These are phyloP conservation scores for Aspergillus luchuensis DNA, from an alignment of 2,329 filamentous ascomycete genomes.

Conservation along the genomic window DNA sequence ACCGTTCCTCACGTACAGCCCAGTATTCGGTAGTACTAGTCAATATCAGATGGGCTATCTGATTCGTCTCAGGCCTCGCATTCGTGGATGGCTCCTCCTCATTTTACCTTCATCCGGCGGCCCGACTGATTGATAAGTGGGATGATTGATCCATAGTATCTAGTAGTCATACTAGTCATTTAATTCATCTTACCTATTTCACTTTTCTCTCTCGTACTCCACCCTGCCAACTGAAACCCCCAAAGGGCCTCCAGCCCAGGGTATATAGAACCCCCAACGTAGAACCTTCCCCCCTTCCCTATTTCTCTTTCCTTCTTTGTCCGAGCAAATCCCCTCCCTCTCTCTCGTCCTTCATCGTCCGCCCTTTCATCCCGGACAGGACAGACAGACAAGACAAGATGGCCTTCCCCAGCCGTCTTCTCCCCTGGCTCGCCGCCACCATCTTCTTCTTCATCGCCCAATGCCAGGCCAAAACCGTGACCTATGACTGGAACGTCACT, in stretches of 20 bases:
- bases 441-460: neutral
- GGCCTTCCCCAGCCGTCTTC: neutral
- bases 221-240: neutral
- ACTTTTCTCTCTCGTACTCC: neutral
- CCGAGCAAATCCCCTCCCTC: neutral
- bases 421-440: neutral
- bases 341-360: neutral
- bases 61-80: neutral
- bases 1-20: neutral
- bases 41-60: neutral
- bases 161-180: too few relatives aligned
- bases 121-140: neutral
- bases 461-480: slow-evolving; percentile 30
- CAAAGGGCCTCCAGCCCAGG: too few relatives aligned
- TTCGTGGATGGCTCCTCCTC: neutral
- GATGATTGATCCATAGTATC: neutral
- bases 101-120: neutral
- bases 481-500: slow-evolving; percentile 55
- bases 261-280: neutral
- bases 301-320: neutral
- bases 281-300: neutral
- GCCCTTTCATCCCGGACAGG: too few relatives aligned
- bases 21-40: neutral
- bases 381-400: neutral
- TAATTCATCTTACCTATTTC: too few relatives aligned